Percentiles rank a stretch among this genome's conserved stretches.
phyloP scores from a whole-genome alignment of 1,284 basidiomycete genomes.

The Meripilus lineatus region DNA sequence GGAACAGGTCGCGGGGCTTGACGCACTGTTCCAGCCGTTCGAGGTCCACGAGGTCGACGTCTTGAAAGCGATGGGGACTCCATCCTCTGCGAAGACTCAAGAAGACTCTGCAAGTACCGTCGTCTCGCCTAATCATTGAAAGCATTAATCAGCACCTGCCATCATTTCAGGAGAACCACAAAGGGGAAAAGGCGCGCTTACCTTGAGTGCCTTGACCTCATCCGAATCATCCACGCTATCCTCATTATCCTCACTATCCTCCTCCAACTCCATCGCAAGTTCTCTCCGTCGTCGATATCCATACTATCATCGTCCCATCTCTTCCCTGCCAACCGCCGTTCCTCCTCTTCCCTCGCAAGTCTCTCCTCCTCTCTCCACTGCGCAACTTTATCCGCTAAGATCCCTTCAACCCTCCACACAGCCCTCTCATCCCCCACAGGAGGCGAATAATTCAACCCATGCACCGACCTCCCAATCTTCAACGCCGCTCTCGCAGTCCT shows the following conservation, averaged over 20 bases:
- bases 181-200: slow-evolving; percentile 29
- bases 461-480: slow-evolving; percentile 64
- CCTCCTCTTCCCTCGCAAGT: slow-evolving; percentile 61
- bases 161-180: background rate
- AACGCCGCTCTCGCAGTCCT: slow-evolving; percentile 72
- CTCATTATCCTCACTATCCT: slow-evolving; percentile 42
- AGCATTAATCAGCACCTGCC: slow-evolving; percentile 6
- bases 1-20: slow-evolving; percentile 60
- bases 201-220: slow-evolving; percentile 76
- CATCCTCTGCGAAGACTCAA: slow-evolving; percentile 41
- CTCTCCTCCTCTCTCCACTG: slow-evolving; percentile 68
- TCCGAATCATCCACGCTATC: slow-evolving; percentile 65
- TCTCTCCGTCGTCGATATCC: slow-evolving; percentile 59
- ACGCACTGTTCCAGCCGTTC: slow-evolving; percentile 23
- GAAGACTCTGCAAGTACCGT: slow-evolving; percentile 55
- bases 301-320: slow-evolving; percentile 58
- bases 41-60: slow-evolving; percentile 28
- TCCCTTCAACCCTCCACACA: slow-evolving; percentile 66
- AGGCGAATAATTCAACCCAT: slow-evolving; percentile 63
- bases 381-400: slow-evolving; percentile 64
- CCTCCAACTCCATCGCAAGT: slow-evolving; percentile 23
- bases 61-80: slow-evolving; percentile 26
- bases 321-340: slow-evolving; percentile 52
- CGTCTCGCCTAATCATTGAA: slow-evolving; percentile 51
- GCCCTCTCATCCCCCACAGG: slow-evolving; percentile 39